Evolutionary conservation across 2,329 filamentous ascomycete genomes (phyloP), one percentile per base, ranked within the genome.

Genomic region (Sclerotinia trifoliorum): DNA sequence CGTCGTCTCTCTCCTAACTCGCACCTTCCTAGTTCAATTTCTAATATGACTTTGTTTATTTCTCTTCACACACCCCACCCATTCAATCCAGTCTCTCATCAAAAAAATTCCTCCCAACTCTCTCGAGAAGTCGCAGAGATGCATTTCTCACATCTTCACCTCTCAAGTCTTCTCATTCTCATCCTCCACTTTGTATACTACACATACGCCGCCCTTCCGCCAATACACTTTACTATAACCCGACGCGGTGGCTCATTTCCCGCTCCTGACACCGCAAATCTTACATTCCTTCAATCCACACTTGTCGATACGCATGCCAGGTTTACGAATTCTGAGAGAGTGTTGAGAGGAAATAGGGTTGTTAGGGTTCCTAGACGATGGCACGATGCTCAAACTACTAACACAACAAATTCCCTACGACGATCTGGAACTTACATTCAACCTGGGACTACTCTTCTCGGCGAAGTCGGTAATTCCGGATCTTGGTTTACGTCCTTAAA

Each of bases 401-500:
- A 62, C 6, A 11, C 24, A 3, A 42, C 66, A 15, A 46, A 11
- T 29, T 4, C 2, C 3, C 44, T 39, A 13, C 29, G 29, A 5
- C n/a, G n/a, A 39, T 48, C 54, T 21, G 52, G 63, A 32, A 65
- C 42, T 21, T 13, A 29, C 15, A n/a, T 65, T 4, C 51, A 65
- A 26, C 63, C 63, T 10, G 52, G 63, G n/a, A 57, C 52, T 1
- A 35, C 54, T 26, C 63, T 65, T 19, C 68, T 74, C 2, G 72
- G 71, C 19, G 73, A 74, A 46, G 70, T 73, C 1, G 72, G 73
- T 0, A 51, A 67, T 26, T 48, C 69, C 4, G 73, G 70, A 11
- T 70, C 72, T 39, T 74, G 73, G 73, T 72, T 70, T 35, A 67
- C 69, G 2, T 70, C 32, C 11, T 5, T 74, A 17, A 63, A 67